Conservation (phyloP, 2,329 filamentous ascomycete genomes). For the Ophiocordyceps australis region DNA sequence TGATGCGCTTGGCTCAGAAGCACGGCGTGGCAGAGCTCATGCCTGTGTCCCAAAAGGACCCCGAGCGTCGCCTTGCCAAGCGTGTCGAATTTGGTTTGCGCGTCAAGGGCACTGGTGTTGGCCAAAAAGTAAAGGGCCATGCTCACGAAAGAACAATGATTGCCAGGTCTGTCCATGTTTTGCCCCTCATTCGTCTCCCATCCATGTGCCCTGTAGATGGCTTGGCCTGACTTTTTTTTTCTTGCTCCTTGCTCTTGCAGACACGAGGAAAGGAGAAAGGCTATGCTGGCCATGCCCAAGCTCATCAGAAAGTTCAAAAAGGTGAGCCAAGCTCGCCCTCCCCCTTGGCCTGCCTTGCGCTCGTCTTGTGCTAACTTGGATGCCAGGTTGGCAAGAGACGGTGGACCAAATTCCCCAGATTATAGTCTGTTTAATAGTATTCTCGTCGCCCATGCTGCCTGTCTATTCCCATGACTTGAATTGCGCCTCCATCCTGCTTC, state of each 20-base stretch:
- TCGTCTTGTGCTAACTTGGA: constrained; percentile 12
- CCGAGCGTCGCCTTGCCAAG: constrained; percentile 49
- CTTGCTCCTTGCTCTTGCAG: too few relatives aligned
- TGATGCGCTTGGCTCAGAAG: constrained; percentile 68
- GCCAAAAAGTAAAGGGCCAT: constrained; percentile 90
- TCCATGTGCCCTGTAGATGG: too few relatives aligned
- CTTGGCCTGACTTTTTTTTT: too few relatives aligned
- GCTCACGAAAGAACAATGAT: constrained; percentile 77
- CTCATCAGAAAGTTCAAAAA: constrained; percentile 88
- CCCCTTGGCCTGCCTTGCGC: neutral
- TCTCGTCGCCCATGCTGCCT: too few relatives aligned
- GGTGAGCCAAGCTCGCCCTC: constrained; percentile 28
- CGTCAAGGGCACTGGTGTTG: constrained; percentile 85
- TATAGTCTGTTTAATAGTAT: too few relatives aligned
- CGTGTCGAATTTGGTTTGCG: constrained; percentile 63
- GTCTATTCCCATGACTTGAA: too few relatives aligned
- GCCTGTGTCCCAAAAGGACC: constrained; percentile 60
- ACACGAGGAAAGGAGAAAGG: constrained; percentile 74
- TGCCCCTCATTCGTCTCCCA: too few relatives aligned
- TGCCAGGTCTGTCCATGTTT: constrained; percentile 34
- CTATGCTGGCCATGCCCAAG: constrained; percentile 88
- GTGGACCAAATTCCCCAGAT: constrained; percentile 41
- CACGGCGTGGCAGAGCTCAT: constrained; percentile 69
- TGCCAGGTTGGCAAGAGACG: constrained; percentile 31
- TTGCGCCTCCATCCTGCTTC: too few relatives aligned